Evolutionary conservation across 73 alveolate genomes (phyloP).

Genomic region (Tetrahymena malaccensis): DNA sequence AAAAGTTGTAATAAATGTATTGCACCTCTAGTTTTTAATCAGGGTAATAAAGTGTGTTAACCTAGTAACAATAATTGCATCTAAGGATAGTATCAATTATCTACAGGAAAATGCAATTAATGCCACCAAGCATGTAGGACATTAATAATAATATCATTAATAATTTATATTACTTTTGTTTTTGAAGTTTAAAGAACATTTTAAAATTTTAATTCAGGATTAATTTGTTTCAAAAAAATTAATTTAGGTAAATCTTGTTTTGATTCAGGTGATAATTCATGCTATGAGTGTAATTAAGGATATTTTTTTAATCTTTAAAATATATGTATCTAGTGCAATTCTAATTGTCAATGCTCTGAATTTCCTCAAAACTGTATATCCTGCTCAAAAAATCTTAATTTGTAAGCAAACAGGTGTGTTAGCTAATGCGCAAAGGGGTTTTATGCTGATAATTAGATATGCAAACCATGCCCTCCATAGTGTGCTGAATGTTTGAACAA

Average conservation of each 20-base stretch:
- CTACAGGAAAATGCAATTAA: neutral
- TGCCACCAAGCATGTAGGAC: neutral
- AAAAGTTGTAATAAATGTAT: neutral
- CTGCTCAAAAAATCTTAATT: neutral
- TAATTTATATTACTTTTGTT: too few relatives aligned
- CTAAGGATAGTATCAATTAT: neutral
- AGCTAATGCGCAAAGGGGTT: neutral
- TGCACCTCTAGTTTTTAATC: neutral
- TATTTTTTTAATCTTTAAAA: neutral
- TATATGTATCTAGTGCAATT: neutral
- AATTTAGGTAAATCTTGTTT: neutral
- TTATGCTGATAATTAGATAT: neutral
- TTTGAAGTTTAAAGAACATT: neutral
- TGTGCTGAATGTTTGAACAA: neutral
- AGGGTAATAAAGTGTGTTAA: neutral
- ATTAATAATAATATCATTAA: too few relatives aligned
- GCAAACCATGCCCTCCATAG: neutral
- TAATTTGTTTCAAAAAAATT: neutral
- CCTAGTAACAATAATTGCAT: neutral
- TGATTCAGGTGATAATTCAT: neutral
- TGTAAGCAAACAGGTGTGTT: neutral
- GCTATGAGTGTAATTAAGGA: neutral
- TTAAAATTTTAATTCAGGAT: neutral
- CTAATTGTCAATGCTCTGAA: neutral
- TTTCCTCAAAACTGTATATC: neutral